phyloP scores from a whole-genome alignment of 106 monocot species.

The Allium fistulosum region DNA sequence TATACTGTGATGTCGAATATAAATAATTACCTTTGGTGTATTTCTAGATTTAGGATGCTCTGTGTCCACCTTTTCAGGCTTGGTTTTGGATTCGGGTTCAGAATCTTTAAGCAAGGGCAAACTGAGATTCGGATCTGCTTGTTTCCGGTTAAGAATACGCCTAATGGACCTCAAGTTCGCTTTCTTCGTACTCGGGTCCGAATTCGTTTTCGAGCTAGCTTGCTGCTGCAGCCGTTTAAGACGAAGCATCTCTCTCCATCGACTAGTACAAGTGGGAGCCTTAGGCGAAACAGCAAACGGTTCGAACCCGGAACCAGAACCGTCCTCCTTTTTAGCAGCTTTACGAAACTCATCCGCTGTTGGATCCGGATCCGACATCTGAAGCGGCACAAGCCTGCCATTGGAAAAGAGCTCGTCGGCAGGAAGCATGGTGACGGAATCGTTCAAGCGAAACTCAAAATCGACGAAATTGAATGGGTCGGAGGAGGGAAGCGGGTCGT shows the following conservation, averaged over 20 bases:
- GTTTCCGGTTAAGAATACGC: background rate
- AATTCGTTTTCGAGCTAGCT: background rate
- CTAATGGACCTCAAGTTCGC: background rate
- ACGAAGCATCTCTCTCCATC: constrained; percentile 51
- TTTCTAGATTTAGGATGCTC: too few species aligned
- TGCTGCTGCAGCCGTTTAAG: constrained; percentile 23
- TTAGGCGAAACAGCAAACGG: constrained; percentile 50
- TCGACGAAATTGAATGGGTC: constrained; percentile 22
- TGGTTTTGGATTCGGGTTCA: constrained; percentile 11
- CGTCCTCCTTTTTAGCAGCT: background rate
- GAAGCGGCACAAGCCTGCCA: constrained; percentile 83
- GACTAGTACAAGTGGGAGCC: constrained; percentile 67
- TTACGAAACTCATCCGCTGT: constrained; percentile 2
- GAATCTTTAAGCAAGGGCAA: constrained; percentile 43
- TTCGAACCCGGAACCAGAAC: background rate
- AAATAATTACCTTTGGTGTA: too few species aligned
- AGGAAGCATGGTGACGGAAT: constrained; percentile 49
- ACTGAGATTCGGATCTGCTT: constrained; percentile 3
- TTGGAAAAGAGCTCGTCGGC: constrained; percentile 88
- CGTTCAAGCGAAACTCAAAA: constrained; percentile 74
- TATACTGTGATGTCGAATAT: too few species aligned
- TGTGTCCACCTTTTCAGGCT: too few species aligned
- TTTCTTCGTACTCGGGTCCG: constrained; percentile 12
- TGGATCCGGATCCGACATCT: constrained; percentile 14
- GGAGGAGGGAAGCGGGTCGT: background rate